phyloP scores from a whole-genome alignment of 352 stramenopile genomes.

The Globisporangium radiosum region DNA sequence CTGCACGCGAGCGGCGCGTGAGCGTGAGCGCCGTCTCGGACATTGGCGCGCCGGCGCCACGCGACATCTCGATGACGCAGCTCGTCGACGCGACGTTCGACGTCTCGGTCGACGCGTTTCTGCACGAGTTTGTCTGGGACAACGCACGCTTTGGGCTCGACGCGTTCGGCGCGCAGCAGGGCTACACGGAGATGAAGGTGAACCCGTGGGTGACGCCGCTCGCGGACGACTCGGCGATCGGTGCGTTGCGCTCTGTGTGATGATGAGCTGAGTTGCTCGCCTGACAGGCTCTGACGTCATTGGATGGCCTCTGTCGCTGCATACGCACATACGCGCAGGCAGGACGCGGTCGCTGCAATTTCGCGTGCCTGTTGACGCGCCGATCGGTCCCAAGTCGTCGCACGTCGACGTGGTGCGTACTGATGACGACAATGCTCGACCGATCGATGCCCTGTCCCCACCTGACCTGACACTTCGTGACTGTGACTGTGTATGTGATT shows the following conservation, averaged over 20 bases:
- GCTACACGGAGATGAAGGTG: constrained; percentile 67
- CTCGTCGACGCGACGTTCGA: constrained; percentile 56
- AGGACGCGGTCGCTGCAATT: constrained; percentile 70
- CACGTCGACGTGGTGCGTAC: constrained; percentile 62
- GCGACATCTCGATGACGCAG: constrained; percentile 71
- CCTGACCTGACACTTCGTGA: no score
- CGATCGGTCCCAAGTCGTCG: constrained; percentile 77
- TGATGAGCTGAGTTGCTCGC: no score
- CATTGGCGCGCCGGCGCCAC: constrained; percentile 44
- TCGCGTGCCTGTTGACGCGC: constrained; percentile 65
- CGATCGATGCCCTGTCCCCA: no score
- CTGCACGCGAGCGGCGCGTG: not conserved
- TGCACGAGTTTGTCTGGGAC: constrained; percentile 63
- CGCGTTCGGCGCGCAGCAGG: constrained; percentile 49
- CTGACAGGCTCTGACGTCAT: no score
- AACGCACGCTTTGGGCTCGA: constrained; percentile 62
- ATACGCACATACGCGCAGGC: constrained; percentile 15
- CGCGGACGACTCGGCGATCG: constrained; percentile 35
- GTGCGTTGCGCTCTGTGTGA: constrained; percentile 7
- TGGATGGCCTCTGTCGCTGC: not conserved
- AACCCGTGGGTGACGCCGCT: constrained; percentile 54
- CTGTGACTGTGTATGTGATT: not conserved
- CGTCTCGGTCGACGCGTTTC: constrained; percentile 61
- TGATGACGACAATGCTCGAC: no score
- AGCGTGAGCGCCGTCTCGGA: constrained; percentile 52